Conservation (phyloP, 2,329 filamentous ascomycete species). For the Aspergillus clavatus region DNA sequence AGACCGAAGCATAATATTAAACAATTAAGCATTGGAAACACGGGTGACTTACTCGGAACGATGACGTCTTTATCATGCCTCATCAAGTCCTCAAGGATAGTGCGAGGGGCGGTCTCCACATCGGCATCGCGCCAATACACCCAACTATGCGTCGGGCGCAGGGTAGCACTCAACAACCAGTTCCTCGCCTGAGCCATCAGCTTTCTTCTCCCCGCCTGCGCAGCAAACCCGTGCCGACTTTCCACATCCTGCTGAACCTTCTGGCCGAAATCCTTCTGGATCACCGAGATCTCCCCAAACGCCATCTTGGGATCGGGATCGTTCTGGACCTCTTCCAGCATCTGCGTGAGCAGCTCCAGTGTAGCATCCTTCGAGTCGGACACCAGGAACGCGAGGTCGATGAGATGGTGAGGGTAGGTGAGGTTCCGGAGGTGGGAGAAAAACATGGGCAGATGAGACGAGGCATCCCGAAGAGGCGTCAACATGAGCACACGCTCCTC, state of each 20-base stretch:
- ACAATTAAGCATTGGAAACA: not conserved
- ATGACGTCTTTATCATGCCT: conserved; percentile 98
- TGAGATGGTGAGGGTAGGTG: conserved; percentile 93
- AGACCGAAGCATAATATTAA: conserved; percentile 15
- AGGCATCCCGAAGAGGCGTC: conserved; percentile 87
- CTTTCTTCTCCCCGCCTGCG: conserved; percentile 88
- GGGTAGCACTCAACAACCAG: conserved; percentile 88
- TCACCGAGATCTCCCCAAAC: conserved; percentile 94
- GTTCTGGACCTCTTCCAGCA: conserved; percentile 73
- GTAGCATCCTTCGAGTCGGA: conserved; percentile 96
- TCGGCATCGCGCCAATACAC: conserved; percentile 99
- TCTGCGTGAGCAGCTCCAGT: conserved; percentile 66
- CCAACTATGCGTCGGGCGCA: conserved; percentile 95
- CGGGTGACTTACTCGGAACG: conserved; percentile 76
- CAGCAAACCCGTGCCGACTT: conserved; percentile 93
- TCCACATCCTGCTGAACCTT: conserved; percentile 97
- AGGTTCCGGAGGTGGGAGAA: conserved; percentile 96
- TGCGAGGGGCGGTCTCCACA: conserved; percentile 94
- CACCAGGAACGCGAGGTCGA: conserved; percentile 93
- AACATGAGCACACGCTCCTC: conserved; percentile 94
- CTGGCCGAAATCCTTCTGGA: conserved; percentile 98
- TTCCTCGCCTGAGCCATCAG: conserved; percentile 97
- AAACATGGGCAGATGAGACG: conserved; percentile 93
- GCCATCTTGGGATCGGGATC: conserved; percentile 73
- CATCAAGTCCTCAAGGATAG: conserved; percentile 96